These are phyloP conservation scores for Arxiozyma bovina DNA, from an alignment of 1,139 yeast genomes.

Conservation along the genomic window DNA sequence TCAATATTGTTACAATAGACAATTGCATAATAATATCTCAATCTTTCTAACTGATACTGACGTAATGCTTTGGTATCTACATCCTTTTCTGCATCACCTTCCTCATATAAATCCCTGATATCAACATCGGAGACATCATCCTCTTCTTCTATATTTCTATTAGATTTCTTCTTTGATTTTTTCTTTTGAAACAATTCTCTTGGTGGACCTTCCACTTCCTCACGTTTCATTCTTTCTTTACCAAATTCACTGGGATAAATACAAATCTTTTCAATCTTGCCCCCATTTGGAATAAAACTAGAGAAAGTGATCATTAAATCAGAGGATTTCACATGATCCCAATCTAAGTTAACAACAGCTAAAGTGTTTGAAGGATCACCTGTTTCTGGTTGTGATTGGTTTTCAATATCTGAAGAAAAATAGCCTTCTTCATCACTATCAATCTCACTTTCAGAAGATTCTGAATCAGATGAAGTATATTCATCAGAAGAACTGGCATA, in stretches of 20 bases:
- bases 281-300: conserved; percentile 75
- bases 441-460: conserved; percentile 30
- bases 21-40: conserved; percentile 88
- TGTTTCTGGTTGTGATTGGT: conserved; percentile 60
- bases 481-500: conserved; percentile 36
- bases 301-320: conserved; percentile 86
- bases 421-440: conserved; percentile 34
- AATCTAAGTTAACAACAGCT: conserved; percentile 93
- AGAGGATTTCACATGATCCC: conserved; percentile 85
- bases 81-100: conserved; percentile 62
- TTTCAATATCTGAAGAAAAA: conserved; percentile 46
- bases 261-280: conserved; percentile 57
- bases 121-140: conserved; percentile 46
- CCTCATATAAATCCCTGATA: conserved; percentile 61
- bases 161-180: conserved; percentile 32
- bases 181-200: conserved; percentile 59
- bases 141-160: conserved; percentile 31
- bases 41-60: conserved; percentile 77
- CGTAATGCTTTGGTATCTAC: conserved; percentile 60
- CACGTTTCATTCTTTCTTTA: conserved; percentile 82
- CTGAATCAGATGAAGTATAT: conserved; percentile 36
- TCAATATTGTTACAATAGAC: conserved; percentile 67
- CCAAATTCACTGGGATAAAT: conserved; percentile 94
- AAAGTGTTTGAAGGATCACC: conserved; percentile 77
- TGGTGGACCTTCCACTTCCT: conserved; percentile 90